Evolutionary conservation across 2,329 filamentous ascomycete genomes (phyloP).

Genomic region (Apiospora pterosperma): DNA sequence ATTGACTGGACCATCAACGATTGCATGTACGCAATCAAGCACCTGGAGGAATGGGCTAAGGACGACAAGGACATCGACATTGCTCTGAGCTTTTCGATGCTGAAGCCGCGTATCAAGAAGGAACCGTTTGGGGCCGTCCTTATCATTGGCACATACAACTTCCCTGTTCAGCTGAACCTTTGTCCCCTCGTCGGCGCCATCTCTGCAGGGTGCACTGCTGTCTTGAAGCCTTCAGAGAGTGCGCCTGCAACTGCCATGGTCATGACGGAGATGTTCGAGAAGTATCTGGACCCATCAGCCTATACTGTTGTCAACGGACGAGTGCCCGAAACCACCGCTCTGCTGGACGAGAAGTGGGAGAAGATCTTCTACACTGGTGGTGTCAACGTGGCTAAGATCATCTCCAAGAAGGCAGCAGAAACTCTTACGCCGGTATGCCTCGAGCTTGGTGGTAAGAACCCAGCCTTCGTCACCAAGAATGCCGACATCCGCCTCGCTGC

Average conservation of each 20-base stretch:
- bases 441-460: conserved; percentile 89
- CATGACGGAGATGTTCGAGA: conserved; percentile 73
- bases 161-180: conserved; percentile 78
- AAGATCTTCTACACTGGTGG: conserved; percentile 97
- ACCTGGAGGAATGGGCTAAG: conserved; percentile 77
- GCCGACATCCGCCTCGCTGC: conserved; percentile 79
- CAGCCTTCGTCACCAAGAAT: conserved; percentile 84
- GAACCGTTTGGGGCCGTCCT: conserved; percentile 82
- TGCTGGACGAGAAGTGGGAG: conserved; percentile 90
- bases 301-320: conserved; percentile 80
- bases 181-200: conserved; percentile 85
- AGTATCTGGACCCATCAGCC: conserved; percentile 70
- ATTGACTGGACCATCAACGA: conserved; percentile 77
- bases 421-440: conserved; percentile 83
- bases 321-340: conserved; percentile 72
- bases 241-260: conserved; percentile 74
- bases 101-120: conserved; percentile 76
- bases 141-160: conserved; percentile 93
- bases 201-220: conserved; percentile 82
- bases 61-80: conserved; percentile 76
- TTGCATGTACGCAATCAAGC: conserved; percentile 72
- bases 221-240: conserved; percentile 88
- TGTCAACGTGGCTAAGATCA: conserved; percentile 74
- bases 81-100: conserved; percentile 60
- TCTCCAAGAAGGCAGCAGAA: conserved; percentile 85